Evolutionary conservation across 352 stramenopile genomes (phyloP).

Genomic region (Pythium guiyangense): DNA sequence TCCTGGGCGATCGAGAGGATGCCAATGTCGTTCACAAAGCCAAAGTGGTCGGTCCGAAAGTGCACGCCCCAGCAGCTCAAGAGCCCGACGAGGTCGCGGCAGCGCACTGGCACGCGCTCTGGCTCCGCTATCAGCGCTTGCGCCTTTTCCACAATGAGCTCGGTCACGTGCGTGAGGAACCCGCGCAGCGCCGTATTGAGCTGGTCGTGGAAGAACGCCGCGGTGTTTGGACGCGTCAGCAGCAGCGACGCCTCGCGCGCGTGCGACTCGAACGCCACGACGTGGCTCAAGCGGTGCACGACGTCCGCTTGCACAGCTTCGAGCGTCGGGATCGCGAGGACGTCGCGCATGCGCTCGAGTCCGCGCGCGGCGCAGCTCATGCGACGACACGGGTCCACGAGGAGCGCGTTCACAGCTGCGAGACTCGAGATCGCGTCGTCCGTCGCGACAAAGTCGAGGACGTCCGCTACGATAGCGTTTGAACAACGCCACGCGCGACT

Average conservation of each 20-base stretch:
- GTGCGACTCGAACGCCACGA: slow-evolving; percentile 34
- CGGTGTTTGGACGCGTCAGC: slow-evolving; percentile 10
- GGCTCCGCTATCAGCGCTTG: neutral
- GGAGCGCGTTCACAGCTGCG: slow-evolving; percentile 17
- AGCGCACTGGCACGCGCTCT: neutral
- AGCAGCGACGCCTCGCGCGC: neutral
- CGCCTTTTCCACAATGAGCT: slow-evolving; percentile 31
- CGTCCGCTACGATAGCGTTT: slow-evolving; percentile 17
- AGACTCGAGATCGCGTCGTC: slow-evolving; percentile 24
- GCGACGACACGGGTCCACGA: slow-evolving; percentile 50
- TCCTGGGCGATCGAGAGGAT: slow-evolving; percentile 36
- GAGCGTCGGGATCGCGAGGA: slow-evolving; percentile 36
- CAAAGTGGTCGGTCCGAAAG: slow-evolving; percentile 37
- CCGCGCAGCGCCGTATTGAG: slow-evolving; percentile 24
- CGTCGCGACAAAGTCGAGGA: slow-evolving; percentile 28
- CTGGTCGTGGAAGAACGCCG: slow-evolving; percentile 31
- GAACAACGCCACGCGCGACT: neutral
- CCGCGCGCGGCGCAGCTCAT: slow-evolving; percentile 34
- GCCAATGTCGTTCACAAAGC: slow-evolving; percentile 45
- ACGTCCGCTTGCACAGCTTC: slow-evolving; percentile 50
- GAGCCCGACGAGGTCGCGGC: slow-evolving; percentile 19
- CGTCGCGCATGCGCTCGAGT: slow-evolving; percentile 36
- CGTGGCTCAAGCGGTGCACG: slow-evolving; percentile 42
- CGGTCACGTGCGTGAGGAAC: slow-evolving; percentile 29
- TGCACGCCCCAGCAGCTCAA: slow-evolving; percentile 37